A percentile compares a stretch with the other conserved stretches of the same genome.
Evolutionary conservation across 108 stramenopile genomes (phyloP).

Genomic region (Discostella pseudostelligera): DNA sequence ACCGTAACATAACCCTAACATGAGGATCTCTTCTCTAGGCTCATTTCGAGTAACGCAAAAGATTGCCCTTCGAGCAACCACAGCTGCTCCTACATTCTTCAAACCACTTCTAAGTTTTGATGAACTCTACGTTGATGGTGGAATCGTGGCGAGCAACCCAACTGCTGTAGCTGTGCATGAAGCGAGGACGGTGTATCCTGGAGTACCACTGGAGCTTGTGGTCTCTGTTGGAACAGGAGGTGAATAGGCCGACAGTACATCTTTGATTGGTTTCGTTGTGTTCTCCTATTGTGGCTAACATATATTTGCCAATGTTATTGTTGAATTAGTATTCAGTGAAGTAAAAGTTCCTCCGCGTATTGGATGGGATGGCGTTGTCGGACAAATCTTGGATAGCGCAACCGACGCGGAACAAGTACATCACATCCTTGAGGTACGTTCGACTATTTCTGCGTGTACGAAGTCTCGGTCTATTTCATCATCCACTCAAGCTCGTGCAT

Average conservation of each 20-base stretch:
- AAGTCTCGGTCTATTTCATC: no score
- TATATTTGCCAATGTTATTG: neutral
- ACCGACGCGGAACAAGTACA: conserved; percentile 68
- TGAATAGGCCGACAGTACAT: conserved; percentile 14
- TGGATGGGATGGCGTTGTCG: conserved; percentile 89
- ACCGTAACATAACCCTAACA: neutral
- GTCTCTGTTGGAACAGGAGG: conserved; percentile 78
- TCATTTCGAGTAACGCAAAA: conserved; percentile 84
- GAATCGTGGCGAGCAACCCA: conserved; percentile 87
- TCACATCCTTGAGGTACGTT: conserved; percentile 44
- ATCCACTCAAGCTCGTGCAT: neutral
- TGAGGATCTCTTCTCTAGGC: conserved; percentile 21
- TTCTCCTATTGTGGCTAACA: neutral
- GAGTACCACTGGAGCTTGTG: conserved; percentile 76
- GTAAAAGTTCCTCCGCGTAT: conserved; percentile 70
- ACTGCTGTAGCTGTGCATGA: conserved; percentile 86
- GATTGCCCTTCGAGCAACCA: conserved; percentile 78
- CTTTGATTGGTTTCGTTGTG: conserved; percentile 5
- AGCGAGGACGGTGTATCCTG: conserved; percentile 78
- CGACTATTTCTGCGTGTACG: no score
- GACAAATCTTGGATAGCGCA: conserved; percentile 83
- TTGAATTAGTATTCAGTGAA: conserved; percentile 55
- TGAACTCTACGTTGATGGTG: conserved; percentile 85
- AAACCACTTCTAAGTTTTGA: conserved; percentile 85
- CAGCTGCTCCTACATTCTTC: conserved; percentile 87